Conservation (phyloP, 106 monocot species). For the Allium cepa region DNA sequence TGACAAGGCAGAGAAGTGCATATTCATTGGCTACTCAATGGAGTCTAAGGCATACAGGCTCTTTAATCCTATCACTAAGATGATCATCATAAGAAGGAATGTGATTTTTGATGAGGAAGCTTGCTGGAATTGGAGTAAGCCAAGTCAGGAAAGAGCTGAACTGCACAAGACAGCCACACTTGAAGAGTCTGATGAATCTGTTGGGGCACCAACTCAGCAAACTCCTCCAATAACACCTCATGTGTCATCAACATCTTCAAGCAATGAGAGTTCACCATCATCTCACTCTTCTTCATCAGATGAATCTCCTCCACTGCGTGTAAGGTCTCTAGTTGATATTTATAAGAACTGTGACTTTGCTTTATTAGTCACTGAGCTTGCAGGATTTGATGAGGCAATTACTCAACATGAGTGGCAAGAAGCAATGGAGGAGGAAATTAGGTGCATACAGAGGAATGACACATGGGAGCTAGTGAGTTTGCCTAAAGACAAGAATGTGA, state of each 20-base stretch:
- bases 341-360: conserved; percentile 2
- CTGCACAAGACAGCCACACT: too few species aligned
- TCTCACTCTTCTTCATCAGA: background rate
- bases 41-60: background rate
- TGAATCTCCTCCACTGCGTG: background rate
- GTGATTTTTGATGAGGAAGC: conserved; percentile 3
- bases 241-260: conserved; percentile 2
- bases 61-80: background rate
- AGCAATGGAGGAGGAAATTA: background rate
- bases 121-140: too few species aligned
- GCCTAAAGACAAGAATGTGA: background rate
- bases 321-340: background rate
- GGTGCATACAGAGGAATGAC: background rate
- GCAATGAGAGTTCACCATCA: background rate
- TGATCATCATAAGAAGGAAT: background rate
- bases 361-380: background rate
- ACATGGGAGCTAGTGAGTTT: background rate
- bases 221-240: background rate
- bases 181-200: too few species aligned
- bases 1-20: background rate
- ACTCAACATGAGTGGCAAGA: background rate
- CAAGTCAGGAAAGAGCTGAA: too few species aligned
- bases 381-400: background rate
- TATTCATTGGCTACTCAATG: conserved; percentile 1
- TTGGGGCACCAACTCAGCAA: background rate